Percentiles rank a stretch among this genome's conserved stretches.
phyloP scores from a whole-genome alignment of 176 grass and related monocot genomes.

The Olyra latifolia region DNA sequence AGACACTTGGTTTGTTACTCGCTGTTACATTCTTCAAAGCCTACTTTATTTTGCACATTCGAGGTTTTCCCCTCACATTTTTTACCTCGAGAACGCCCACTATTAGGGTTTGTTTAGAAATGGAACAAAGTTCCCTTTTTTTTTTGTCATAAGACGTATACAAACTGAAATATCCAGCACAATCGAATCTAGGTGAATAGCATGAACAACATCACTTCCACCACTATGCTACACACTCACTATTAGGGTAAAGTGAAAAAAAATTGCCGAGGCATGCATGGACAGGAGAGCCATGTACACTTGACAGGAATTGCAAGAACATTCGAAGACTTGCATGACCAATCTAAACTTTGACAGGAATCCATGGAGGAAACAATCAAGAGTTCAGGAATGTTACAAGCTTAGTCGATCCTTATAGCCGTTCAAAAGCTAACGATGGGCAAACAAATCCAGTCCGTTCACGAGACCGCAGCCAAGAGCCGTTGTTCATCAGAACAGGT shows the following conservation, averaged over 20 bases:
- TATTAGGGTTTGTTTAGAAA: too few species aligned
- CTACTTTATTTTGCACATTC: too few species aligned
- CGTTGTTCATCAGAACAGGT: conserved; percentile 48
- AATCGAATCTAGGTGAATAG: too few species aligned
- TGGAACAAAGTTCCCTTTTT: too few species aligned
- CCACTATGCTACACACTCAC: too few species aligned
- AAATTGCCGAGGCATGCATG: not conserved
- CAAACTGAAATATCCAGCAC: too few species aligned
- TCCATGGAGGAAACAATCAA: not conserved
- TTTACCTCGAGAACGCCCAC: too few species aligned
- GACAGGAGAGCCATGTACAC: not conserved
- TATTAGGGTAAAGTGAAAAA: not conserved
- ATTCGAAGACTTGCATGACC: not conserved
- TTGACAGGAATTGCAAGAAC: not conserved
- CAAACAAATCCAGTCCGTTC: not conserved
- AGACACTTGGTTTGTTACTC: too few species aligned
- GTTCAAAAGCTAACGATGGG: not conserved
- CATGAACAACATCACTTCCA: too few species aligned
- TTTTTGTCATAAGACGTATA: too few species aligned
- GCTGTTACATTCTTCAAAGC: too few species aligned
- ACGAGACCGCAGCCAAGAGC: not conserved
- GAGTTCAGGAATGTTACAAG: not conserved
- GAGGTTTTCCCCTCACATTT: too few species aligned
- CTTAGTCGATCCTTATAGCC: not conserved
- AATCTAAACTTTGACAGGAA: not conserved